phyloP scores from a whole-genome alignment of 495 filamentous ascomycete genomes.

The Massariosphaeria phaeospora region DNA sequence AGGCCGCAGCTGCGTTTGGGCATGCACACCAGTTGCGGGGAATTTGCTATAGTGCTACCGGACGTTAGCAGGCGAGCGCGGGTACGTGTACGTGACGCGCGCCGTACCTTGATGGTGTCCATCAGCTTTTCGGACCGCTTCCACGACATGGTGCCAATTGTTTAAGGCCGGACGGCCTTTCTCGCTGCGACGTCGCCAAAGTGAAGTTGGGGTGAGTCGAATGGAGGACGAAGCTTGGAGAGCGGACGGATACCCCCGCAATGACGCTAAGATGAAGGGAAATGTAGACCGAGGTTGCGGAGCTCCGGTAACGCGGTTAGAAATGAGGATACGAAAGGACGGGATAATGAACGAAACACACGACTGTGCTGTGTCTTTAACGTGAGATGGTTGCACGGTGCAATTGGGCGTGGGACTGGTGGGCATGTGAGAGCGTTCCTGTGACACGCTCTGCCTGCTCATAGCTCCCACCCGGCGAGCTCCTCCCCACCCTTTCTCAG shows the following conservation, averaged over 20 bases:
- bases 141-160: conserved; percentile 52
- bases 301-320: not conserved
- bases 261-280: conserved; percentile 29
- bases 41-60: conserved; percentile 81
- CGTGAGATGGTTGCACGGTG: not conserved
- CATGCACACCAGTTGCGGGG: conserved; percentile 80
- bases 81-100: not conserved
- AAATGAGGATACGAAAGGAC: not conserved
- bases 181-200: conserved; percentile 19
- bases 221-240: not conserved
- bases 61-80: conserved; percentile 9
- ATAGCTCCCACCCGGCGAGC: conserved; percentile 4
- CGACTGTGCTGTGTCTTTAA: not conserved
- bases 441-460: not conserved
- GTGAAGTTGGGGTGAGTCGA: conserved; percentile 10
- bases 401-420: conserved; percentile 3
- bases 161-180: conserved; percentile 30
- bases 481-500: conserved; percentile 32
- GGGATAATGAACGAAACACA: not conserved
- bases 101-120: conserved; percentile 77
- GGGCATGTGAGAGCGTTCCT: not conserved
- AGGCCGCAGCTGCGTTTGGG: not conserved
- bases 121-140: conserved; percentile 84
- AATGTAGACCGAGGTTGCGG: conserved; percentile 11
- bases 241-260: not conserved